These are phyloP conservation scores for Chytriomyces sp. DNA, from an alignment of 192 early-diverging fungal genomes.

Conservation along the genomic window DNA sequence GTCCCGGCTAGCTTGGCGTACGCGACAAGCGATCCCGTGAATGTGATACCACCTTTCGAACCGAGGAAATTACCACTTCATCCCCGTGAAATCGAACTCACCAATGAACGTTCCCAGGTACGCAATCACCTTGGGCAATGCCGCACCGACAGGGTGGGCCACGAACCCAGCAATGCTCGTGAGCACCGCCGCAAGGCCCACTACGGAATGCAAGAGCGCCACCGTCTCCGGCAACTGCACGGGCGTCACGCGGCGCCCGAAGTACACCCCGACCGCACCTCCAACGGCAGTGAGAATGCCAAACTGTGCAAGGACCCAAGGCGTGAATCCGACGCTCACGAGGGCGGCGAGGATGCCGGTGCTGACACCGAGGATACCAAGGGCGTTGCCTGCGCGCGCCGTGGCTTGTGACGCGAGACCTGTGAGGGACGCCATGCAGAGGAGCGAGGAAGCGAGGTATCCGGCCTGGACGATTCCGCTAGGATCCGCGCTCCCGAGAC, in stretches of 20 bases:
- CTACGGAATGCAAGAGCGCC: conserved; percentile 36
- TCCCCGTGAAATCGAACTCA: conserved; percentile 35
- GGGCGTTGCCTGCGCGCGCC: conserved; percentile 33
- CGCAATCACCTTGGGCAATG: conserved; percentile 27
- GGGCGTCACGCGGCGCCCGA: conserved; percentile 31
- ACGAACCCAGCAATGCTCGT: conserved; percentile 32
- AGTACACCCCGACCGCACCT: conserved; percentile 29
- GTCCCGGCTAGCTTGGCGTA: conserved; percentile 39
- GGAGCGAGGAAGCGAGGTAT: conserved; percentile 34
- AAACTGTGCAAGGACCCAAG: conserved; percentile 39
- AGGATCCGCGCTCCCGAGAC: conserved; percentile 17
- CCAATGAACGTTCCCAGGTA: conserved; percentile 43
- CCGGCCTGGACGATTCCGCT: conserved; percentile 43
- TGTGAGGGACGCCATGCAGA: conserved; percentile 37
- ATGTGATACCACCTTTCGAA: conserved; percentile 5
- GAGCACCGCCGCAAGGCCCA: conserved; percentile 40
- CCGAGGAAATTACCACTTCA: neutral
- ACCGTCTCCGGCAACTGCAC: conserved; percentile 44
- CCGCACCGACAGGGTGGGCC: conserved; percentile 31
- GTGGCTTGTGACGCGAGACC: conserved; percentile 37
- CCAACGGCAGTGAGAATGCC: conserved; percentile 32
- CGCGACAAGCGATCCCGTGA: conserved; percentile 34
- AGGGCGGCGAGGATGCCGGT: conserved; percentile 33
- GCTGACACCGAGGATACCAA: conserved; percentile 40
- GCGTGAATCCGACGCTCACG: conserved; percentile 22